Conservation (phyloP, 805 yeast genomes). For the Kodamaea laetipori region DNA sequence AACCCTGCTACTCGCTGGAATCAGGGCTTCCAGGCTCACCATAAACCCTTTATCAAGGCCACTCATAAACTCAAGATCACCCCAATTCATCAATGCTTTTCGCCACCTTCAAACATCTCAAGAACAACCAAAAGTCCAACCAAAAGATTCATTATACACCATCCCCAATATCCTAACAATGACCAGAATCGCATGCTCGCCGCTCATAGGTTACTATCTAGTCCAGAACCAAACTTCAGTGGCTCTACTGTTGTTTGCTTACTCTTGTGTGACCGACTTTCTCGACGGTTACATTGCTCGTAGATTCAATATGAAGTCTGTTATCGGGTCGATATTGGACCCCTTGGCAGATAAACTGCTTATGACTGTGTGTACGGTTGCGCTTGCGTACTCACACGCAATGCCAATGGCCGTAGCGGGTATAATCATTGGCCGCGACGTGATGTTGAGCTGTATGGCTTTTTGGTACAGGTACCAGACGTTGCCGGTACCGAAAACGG, state of each 20-base stretch:
- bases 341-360: conserved; percentile 93
- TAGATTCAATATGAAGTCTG: conserved; percentile 69
- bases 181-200: conserved; percentile 79
- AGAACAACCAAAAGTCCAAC: neutral
- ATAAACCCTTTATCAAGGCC: too few relatives aligned
- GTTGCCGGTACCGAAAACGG: conserved; percentile 73
- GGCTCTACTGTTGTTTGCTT: conserved; percentile 75
- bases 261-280: conserved; percentile 88
- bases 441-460: conserved; percentile 70
- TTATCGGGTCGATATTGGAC: conserved; percentile 87
- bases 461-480: conserved; percentile 71
- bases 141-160: conserved; percentile 1
- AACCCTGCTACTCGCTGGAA: neutral
- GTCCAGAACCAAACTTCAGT: conserved; percentile 59
- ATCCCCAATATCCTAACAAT: conserved; percentile 85
- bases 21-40: neutral
- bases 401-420: conserved; percentile 69
- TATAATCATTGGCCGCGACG: conserved; percentile 83
- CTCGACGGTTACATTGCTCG: conserved; percentile 93
- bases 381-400: conserved; percentile 64
- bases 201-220: conserved; percentile 79
- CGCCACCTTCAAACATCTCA: conserved; percentile 2
- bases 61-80: too few relatives aligned
- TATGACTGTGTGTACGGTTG: conserved; percentile 82
- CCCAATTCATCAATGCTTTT: too few relatives aligned